These are phyloP conservation scores for Citrullus amarus DNA, from an alignment of 306 rosid genomes.

Conservation along the genomic window DNA sequence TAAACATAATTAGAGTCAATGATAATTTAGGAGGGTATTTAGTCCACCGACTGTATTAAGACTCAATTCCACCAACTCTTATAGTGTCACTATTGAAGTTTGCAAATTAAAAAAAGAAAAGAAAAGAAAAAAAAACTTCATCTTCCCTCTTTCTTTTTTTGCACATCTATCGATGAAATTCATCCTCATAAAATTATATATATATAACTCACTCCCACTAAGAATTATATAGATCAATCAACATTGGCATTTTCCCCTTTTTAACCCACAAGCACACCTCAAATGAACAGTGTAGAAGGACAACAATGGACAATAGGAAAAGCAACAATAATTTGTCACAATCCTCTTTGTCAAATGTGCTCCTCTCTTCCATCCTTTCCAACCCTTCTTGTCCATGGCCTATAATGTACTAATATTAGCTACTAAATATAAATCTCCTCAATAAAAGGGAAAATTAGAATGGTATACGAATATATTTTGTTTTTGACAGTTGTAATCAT, in stretches of 20 bases:
- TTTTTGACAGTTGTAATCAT: background rate
- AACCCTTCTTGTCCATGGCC: background rate
- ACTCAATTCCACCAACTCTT: too few relatives aligned
- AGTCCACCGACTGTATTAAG: too few relatives aligned
- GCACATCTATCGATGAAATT: too few relatives aligned
- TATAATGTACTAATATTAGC: background rate
- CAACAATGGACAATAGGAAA: background rate
- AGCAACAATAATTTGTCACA: background rate
- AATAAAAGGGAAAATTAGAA: background rate
- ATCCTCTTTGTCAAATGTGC: background rate
- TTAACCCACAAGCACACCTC: background rate
- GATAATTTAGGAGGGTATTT: too few relatives aligned
- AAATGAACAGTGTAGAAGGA: background rate
- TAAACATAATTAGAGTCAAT: too few relatives aligned
- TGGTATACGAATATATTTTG: too few relatives aligned
- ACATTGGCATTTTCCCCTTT: background rate
- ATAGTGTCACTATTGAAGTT: too few relatives aligned
- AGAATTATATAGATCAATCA: background rate
- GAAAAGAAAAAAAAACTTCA: too few relatives aligned
- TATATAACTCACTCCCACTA: background rate
- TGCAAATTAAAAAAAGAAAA: too few relatives aligned
- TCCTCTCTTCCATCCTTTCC: background rate
- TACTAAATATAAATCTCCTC: background rate
- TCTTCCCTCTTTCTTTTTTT: too few relatives aligned
- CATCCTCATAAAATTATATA: too few relatives aligned